phyloP scores from a whole-genome alignment of 805 yeast genomes.

The Candida broadrunensis region DNA sequence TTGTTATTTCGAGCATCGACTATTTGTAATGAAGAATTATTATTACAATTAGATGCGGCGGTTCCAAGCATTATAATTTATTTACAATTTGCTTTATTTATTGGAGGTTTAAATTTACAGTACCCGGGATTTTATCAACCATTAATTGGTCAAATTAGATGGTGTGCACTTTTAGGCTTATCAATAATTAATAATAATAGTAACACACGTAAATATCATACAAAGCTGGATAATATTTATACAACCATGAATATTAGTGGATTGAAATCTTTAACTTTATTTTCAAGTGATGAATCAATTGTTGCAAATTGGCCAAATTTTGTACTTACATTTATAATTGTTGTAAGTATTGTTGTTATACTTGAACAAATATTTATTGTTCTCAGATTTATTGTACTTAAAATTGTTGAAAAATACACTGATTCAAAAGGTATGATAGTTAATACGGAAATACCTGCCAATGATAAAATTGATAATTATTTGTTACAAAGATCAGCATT shows the following conservation, averaged over 20 bases:
- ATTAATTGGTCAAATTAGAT: slow-evolving; percentile 44
- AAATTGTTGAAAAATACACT: slow-evolving; percentile 1
- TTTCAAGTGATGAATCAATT: slow-evolving; percentile 18
- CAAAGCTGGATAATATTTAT: slow-evolving; percentile 34
- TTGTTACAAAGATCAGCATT: slow-evolving; percentile 5
- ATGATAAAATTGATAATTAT: slow-evolving; percentile 3
- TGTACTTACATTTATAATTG: slow-evolving; percentile 29
- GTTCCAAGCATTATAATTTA: slow-evolving; percentile 47
- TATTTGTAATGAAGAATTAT: slow-evolving; percentile 54
- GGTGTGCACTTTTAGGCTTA: slow-evolving; percentile 53
- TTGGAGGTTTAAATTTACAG: slow-evolving; percentile 50
- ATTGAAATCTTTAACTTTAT: slow-evolving; percentile 33
- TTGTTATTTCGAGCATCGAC: slow-evolving; percentile 53
- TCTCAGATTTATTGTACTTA: slow-evolving; percentile 9
- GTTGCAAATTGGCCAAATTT: slow-evolving; percentile 42
- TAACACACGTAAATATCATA: too few species aligned
- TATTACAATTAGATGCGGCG: slow-evolving; percentile 56
- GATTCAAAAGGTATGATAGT: slow-evolving; percentile 3
- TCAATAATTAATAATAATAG: slow-evolving; percentile 1
- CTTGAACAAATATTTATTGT: slow-evolving; percentile 18
- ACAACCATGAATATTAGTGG: slow-evolving; percentile 41
- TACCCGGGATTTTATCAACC: slow-evolving; percentile 68
- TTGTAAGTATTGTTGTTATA: slow-evolving; percentile 22
- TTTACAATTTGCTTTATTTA: slow-evolving; percentile 57
- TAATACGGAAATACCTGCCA: slow-evolving; percentile 4